These are phyloP conservation scores for Saccharomyces hybrid DNA, from an alignment of 1,139 yeast species.

Conservation along the genomic window DNA sequence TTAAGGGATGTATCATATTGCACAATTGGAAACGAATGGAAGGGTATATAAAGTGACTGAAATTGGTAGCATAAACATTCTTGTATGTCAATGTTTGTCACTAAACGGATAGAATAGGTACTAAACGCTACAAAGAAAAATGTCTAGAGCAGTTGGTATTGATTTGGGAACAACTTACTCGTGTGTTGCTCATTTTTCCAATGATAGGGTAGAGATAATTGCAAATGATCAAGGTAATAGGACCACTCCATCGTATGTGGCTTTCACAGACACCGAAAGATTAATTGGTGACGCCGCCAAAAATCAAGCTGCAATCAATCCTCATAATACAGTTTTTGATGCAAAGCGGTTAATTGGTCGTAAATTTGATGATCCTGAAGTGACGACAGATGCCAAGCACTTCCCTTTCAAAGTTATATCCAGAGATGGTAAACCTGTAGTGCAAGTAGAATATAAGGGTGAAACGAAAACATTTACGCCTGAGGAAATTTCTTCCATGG, in stretches of 20 bases:
- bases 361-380: conserved; percentile 50
- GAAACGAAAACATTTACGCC: conserved; percentile 57
- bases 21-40: not conserved
- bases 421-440: conserved; percentile 50
- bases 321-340: conserved; percentile 55
- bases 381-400: conserved; percentile 49
- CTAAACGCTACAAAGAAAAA: conserved; percentile 8
- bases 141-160: conserved; percentile 70
- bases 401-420: conserved; percentile 54
- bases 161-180: conserved; percentile 80
- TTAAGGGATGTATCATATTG: not conserved
- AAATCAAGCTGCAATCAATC: conserved; percentile 64
- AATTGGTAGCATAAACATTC: not conserved
- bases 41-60: not conserved
- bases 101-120: not conserved
- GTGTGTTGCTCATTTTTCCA: conserved; percentile 67
- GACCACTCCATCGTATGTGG: conserved; percentile 61
- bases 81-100: conserved; percentile 2
- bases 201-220: conserved; percentile 62
- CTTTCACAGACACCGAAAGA: conserved; percentile 57
- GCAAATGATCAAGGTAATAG: conserved; percentile 66
- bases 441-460: conserved; percentile 56
- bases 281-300: conserved; percentile 64
- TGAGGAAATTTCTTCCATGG: conserved; percentile 59
- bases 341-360: conserved; percentile 64